phyloP scores from a whole-genome alignment of 2,329 filamentous ascomycete genomes.

The Curvularia eragrostidis region DNA sequence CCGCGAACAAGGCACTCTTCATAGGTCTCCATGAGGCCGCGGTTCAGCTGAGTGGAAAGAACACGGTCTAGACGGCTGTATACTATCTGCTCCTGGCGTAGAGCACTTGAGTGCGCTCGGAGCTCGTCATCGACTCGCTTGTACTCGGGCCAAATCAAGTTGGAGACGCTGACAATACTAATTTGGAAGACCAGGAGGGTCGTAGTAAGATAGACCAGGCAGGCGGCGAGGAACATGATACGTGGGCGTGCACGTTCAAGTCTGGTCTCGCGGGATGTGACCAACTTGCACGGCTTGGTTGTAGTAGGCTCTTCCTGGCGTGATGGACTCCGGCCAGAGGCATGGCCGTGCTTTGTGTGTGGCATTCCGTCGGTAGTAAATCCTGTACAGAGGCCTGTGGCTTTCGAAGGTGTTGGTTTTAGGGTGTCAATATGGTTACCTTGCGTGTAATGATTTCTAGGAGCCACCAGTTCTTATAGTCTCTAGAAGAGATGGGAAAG shows the following conservation, averaged over 20 bases:
- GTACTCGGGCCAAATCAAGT: slow-evolving; percentile 10
- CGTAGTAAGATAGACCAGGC: slow-evolving; percentile 16
- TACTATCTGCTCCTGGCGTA: slow-evolving; percentile 13
- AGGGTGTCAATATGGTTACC: background rate
- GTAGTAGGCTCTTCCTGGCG: background rate
- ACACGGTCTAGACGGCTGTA: slow-evolving; percentile 18
- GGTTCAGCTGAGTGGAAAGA: slow-evolving; percentile 11
- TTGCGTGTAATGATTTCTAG: background rate
- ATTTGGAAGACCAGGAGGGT: slow-evolving; percentile 14
- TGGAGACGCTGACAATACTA: slow-evolving; percentile 6
- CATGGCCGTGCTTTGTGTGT: background rate
- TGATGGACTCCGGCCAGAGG: background rate
- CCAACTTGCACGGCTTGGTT: background rate
- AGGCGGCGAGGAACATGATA: slow-evolving; percentile 14
- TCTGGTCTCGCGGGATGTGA: background rate
- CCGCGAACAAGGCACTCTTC: slow-evolving; percentile 37
- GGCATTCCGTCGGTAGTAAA: background rate
- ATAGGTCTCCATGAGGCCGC: slow-evolving; percentile 30
- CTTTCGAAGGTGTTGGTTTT: too few species aligned
- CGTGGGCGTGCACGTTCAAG: slow-evolving; percentile 9
- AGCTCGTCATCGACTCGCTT: slow-evolving; percentile 13
- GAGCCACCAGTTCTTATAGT: background rate
- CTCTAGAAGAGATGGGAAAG: background rate
- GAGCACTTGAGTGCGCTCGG: background rate
- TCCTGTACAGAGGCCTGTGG: background rate